These are phyloP conservation scores for Wickerhamiella australiensis DNA, from an alignment of 805 yeast species.

Conservation along the genomic window DNA sequence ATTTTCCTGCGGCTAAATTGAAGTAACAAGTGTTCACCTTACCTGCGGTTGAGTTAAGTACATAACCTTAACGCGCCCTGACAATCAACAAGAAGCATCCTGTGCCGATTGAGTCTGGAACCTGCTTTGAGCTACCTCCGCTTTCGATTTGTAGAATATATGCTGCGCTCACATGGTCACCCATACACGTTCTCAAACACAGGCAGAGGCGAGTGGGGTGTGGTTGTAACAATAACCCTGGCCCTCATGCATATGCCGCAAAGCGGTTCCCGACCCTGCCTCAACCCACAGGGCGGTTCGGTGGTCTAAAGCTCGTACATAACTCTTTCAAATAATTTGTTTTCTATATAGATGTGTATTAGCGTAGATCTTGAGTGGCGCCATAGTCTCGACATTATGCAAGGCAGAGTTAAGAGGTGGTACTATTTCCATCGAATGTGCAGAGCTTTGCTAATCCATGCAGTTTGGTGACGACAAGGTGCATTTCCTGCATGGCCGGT, in stretches of 20 bases:
- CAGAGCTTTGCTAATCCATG: neutral
- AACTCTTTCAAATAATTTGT: neutral
- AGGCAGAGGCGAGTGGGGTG: neutral
- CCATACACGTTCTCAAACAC: neutral
- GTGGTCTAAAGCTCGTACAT: neutral
- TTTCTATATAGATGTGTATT: neutral
- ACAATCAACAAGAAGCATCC: too few relatives aligned
- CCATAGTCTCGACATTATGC: neutral
- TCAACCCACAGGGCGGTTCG: neutral
- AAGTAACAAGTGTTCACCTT: too few relatives aligned
- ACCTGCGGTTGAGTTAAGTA: too few relatives aligned
- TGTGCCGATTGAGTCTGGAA: too few relatives aligned
- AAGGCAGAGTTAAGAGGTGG: conserved; percentile 1
- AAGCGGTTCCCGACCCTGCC: neutral
- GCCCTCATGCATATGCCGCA: neutral
- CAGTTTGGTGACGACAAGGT: neutral
- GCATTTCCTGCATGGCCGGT: neutral
- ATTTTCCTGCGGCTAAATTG: too few relatives aligned
- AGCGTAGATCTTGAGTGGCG: neutral
- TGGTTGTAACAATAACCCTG: neutral
- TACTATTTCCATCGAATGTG: neutral
- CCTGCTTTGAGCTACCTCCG: too few relatives aligned
- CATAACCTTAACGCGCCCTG: too few relatives aligned
- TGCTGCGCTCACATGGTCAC: too few relatives aligned
- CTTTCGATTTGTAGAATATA: too few relatives aligned